A percentile compares a stretch with the other conserved stretches of the same genome.
Conservation (phyloP, 2,329 filamentous ascomycete genomes). For the Alternaria longipes region DNA sequence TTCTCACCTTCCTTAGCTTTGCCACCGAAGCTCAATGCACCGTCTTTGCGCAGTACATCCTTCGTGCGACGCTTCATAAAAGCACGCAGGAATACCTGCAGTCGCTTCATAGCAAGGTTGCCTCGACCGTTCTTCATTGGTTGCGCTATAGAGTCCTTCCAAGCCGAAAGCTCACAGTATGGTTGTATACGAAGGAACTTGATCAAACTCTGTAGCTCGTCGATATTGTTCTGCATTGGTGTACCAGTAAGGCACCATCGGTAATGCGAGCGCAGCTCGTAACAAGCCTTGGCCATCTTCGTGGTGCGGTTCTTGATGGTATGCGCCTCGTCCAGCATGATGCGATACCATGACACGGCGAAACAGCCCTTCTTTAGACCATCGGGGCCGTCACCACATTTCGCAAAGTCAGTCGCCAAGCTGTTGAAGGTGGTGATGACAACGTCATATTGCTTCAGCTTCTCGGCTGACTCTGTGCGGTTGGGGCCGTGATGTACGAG, state of each 20-base stretch:
- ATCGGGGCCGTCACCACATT: slow-evolving; percentile 68
- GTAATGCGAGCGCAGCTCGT: slow-evolving; percentile 83
- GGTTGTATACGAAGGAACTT: slow-evolving; percentile 92
- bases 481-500: slow-evolving; percentile 90
- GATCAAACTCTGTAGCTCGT: slow-evolving; percentile 93
- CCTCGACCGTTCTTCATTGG: slow-evolving; percentile 92
- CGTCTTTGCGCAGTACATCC: slow-evolving; percentile 90
- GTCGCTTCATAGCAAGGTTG: slow-evolving; percentile 83
- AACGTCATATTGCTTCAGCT: slow-evolving; percentile 87
- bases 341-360: slow-evolving; percentile 91
- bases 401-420: slow-evolving; percentile 86
- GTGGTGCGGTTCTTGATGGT: slow-evolving; percentile 98
- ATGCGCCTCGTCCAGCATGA: slow-evolving; percentile 96
- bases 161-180: slow-evolving; percentile 83
- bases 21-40: slow-evolving; percentile 79
- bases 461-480: slow-evolving; percentile 78
- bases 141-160: slow-evolving; percentile 89
- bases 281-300: slow-evolving; percentile 93
- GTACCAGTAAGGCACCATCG: slow-evolving; percentile 97
- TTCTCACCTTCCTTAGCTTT: slow-evolving; percentile 66
- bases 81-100: slow-evolving; percentile 85
- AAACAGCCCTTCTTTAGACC: slow-evolving; percentile 83
- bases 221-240: slow-evolving; percentile 97
- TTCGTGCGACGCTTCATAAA: slow-evolving; percentile 99
- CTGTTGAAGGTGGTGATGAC: slow-evolving; percentile 98